These are phyloP conservation scores for Termitomyces sp. DNA, from an alignment of 768 basidiomycete species.

Conservation along the genomic window DNA sequence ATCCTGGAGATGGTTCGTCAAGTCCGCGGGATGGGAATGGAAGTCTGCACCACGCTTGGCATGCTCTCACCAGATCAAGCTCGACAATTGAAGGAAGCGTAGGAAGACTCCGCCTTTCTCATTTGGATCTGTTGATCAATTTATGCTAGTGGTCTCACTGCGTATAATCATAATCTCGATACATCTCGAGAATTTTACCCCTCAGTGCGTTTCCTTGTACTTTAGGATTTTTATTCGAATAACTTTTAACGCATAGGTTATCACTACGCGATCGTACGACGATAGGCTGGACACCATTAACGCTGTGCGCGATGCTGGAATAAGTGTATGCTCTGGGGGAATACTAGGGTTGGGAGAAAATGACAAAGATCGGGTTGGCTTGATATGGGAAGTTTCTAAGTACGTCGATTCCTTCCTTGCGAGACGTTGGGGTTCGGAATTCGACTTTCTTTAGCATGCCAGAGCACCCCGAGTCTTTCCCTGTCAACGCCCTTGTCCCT, in stretches of 20 bases:
- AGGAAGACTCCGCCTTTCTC: slow-evolving; percentile 21
- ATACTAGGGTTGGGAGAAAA: slow-evolving; percentile 93
- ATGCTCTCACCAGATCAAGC: slow-evolving; percentile 97
- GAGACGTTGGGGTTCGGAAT: slow-evolving; percentile 9
- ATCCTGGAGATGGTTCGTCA: slow-evolving; percentile 90
- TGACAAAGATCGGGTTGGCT: slow-evolving; percentile 83
- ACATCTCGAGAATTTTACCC: slow-evolving; percentile 98
- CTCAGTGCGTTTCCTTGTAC: slow-evolving; percentile 41
- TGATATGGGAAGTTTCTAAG: slow-evolving; percentile 93
- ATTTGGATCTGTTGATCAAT: slow-evolving; percentile 2
- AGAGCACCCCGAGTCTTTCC: slow-evolving; percentile 98
- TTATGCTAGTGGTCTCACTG: slow-evolving; percentile 73
- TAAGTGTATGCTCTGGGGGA: slow-evolving; percentile 95
- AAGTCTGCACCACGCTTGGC: slow-evolving; percentile 97
- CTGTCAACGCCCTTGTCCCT: slow-evolving; percentile 95
- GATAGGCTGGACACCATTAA: slow-evolving; percentile 87
- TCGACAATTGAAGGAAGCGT: slow-evolving; percentile 88
- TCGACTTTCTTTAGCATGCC: slow-evolving; percentile 56
- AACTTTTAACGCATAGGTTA: slow-evolving; percentile 53
- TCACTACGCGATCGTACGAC: slow-evolving; percentile 92
- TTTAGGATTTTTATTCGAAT: background rate
- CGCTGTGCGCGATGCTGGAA: slow-evolving; percentile 91
- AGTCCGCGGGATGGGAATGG: slow-evolving; percentile 95
- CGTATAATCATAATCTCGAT: slow-evolving; percentile 98
- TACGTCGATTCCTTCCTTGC: slow-evolving; percentile 33